Conservation (phyloP, 495 filamentous ascomycete genomes). For the Clavariopsis aquatica region DNA sequence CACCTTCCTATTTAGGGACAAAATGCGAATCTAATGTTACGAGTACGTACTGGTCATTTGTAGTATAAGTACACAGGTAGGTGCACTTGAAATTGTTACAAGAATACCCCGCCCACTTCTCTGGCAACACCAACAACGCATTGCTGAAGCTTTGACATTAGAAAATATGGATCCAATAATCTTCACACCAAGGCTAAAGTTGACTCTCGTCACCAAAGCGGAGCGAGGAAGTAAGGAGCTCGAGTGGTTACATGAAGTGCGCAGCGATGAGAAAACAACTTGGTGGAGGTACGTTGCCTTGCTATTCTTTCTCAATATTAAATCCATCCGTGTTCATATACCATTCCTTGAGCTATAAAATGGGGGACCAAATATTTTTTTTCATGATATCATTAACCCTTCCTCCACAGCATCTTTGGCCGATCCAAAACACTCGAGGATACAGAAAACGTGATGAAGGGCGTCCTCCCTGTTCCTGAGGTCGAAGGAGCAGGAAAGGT, state of each 20-base stretch:
- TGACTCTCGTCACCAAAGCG: constrained; percentile 32
- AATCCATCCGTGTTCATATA: background rate
- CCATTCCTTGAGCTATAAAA: background rate
- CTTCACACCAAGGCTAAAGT: constrained; percentile 31
- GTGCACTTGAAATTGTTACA: too few species aligned
- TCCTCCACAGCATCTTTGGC: constrained; percentile 22
- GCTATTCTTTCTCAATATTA: background rate
- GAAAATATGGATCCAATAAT: constrained; percentile 28
- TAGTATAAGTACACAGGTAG: too few species aligned
- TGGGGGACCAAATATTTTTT: background rate
- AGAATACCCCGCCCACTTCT: too few species aligned
- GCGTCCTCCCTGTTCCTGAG: constrained; percentile 3
- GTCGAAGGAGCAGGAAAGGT: constrained; percentile 13
- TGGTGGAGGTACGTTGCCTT: constrained; percentile 28
- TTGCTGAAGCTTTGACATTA: background rate
- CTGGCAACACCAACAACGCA: background rate
- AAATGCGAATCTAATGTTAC: too few species aligned
- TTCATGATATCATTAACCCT: constrained; percentile 18
- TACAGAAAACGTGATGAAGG: constrained; percentile 17
- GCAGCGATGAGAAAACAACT: constrained; percentile 29
- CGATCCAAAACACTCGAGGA: constrained; percentile 24
- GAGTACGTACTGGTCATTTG: too few species aligned
- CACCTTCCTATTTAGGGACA: too few species aligned
- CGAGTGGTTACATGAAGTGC: constrained; percentile 33
- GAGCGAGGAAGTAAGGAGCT: constrained; percentile 30